Conservation (phyloP, 495 filamentous ascomycete species). For the Podospora australis region DNA sequence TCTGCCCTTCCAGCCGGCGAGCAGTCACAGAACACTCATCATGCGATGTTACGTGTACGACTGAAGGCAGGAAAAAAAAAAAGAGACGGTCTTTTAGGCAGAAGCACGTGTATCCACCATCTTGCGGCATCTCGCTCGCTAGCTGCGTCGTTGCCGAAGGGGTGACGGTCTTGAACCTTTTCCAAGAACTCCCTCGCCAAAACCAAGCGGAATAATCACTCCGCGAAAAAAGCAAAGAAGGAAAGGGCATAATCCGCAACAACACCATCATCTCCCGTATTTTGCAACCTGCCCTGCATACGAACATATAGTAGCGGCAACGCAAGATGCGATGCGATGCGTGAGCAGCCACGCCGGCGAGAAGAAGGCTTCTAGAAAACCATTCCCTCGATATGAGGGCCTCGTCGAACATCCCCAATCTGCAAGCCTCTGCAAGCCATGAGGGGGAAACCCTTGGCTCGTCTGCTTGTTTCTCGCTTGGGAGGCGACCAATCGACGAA, state of each 20-base stretch:
- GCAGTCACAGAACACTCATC: neutral
- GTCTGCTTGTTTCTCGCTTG: conserved; percentile 5
- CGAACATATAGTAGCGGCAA: no score
- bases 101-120: neutral
- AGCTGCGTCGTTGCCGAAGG: neutral
- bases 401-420: no score
- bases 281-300: no score
- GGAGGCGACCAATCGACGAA: conserved; percentile 3
- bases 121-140: neutral
- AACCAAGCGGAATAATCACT: neutral
- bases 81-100: neutral
- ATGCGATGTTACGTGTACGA: neutral
- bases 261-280: neutral
- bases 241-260: no score
- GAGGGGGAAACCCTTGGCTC: neutral
- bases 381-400: neutral
- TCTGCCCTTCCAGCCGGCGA: neutral
- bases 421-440: conserved; percentile 1
- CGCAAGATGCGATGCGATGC: no score
- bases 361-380: neutral
- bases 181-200: no score
- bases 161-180: neutral
- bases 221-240: neutral
- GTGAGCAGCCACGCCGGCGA: neutral
- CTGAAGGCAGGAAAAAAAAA: no score